Evolutionary conservation across 768 basidiomycete genomes (phyloP), one percentile per base, ranked within the genome.

Genomic region (Pholiota molesta): DNA sequence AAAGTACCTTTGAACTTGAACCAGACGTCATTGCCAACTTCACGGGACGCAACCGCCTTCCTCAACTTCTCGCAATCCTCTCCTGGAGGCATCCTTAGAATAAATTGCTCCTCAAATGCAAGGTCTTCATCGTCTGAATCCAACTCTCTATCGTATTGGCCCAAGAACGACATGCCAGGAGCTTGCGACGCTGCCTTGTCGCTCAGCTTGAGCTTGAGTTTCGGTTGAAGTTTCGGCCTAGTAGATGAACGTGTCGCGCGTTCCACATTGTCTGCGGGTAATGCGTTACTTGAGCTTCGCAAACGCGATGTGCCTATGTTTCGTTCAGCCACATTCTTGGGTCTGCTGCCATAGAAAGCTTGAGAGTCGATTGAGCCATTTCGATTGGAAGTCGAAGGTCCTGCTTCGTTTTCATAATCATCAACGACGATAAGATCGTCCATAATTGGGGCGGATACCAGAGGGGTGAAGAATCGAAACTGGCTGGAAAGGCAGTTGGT

Each of bases 61-160:
- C 86, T 85, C 62, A 97, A 69, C 68, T 80, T 87, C 40, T 94
- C 90, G 60, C 86, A 86, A 66, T 94, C 92, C 63, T 91, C 89
- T 1, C 93, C 93, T 9, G 89, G 85, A 0, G 93, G 94, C 81
- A 99, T 86, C 29, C 96, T 77, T 33, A 99, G 78, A 58, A 99
- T 89, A 71, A 99, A 99, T 69, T 98, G 96, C 75, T 99, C 97
- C 75, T 99, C 97, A 67, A 99, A 97, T 16, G 89, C 88, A 61
- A 99, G 75, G 60, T 97, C 96, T 61, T 97, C 95, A 51, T 95
- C 94, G 69, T 98, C 94, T 54, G 93, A 95, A 73, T 99, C 97
- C 56, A 98, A 78, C 72, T 98, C 97, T 45, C 95, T 81, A 77
- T 98, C 96, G 73, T 95, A 98, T 13, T 89, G 83, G 7, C 97